A percentile compares a stretch with the other conserved stretches of the same genome.
Conservation (phyloP, 1,139 yeast species). For the Entelexis paramagnoliae region DNA sequence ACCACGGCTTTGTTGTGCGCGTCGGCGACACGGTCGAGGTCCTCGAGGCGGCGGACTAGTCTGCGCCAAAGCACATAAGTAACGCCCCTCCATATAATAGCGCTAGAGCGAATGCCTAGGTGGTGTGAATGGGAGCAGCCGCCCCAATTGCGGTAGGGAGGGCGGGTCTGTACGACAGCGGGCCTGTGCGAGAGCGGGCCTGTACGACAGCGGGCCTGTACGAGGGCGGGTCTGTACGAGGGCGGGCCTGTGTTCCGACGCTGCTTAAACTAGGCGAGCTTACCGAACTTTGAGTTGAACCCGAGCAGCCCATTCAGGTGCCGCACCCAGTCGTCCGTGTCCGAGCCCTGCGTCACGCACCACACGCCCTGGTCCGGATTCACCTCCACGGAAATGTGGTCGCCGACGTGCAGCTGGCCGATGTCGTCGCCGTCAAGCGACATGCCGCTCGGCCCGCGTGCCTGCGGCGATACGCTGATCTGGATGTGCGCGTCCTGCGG, state of each 20-base stretch:
- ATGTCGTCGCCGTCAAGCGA: conserved; percentile 76
- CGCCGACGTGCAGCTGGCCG: conserved; percentile 59
- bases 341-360: conserved; percentile 57
- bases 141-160: no score
- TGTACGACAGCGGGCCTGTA: no score
- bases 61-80: no score
- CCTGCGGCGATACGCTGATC: conserved; percentile 41
- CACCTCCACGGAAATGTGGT: conserved; percentile 52
- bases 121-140: no score
- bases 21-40: conserved; percentile 32
- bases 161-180: no score
- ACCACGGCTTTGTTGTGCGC: conserved; percentile 26
- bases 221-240: no score
- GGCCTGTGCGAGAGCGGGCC: no score
- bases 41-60: not conserved
- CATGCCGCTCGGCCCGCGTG: conserved; percentile 37
- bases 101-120: no score
- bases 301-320: conserved; percentile 82
- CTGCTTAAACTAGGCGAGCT: not conserved
- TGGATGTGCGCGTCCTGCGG: conserved; percentile 64
- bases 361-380: conserved; percentile 40
- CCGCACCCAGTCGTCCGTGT: conserved; percentile 81
- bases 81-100: no score
- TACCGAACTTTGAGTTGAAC: conserved; percentile 69
- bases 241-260: no score